These are phyloP conservation scores for Coemansia umbellata DNA, from an alignment of 192 early-diverging fungal genomes.

Conservation along the genomic window DNA sequence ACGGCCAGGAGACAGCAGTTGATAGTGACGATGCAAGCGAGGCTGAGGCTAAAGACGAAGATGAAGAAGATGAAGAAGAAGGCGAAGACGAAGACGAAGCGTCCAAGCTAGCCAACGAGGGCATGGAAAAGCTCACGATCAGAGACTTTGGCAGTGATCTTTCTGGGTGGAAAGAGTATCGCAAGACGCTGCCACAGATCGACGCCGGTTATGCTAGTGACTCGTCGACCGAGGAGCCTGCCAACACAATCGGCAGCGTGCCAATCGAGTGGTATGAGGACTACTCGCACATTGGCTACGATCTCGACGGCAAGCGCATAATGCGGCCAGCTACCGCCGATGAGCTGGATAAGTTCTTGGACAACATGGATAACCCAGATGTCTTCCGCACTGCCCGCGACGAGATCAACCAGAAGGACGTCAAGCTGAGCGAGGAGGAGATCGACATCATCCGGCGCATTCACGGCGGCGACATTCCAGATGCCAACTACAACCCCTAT, in stretches of 20 bases:
- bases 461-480: slow-evolving; percentile 76
- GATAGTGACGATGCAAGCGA: slow-evolving; percentile 31
- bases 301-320: slow-evolving; percentile 89
- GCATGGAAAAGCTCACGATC: slow-evolving; percentile 36
- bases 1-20: slow-evolving; percentile 43
- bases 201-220: slow-evolving; percentile 92
- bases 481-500: slow-evolving; percentile 84
- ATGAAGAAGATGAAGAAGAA: slow-evolving; percentile 13
- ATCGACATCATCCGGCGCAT: slow-evolving; percentile 90
- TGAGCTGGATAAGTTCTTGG: slow-evolving; percentile 91
- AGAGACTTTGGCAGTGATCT: slow-evolving; percentile 44
- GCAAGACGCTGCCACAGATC: slow-evolving; percentile 77
- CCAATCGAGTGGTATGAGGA: slow-evolving; percentile 99
- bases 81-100: slow-evolving; percentile 52
- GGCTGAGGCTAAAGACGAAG: slow-evolving; percentile 41
- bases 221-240: slow-evolving; percentile 81
- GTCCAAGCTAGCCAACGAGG: slow-evolving; percentile 32
- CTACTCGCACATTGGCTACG: slow-evolving; percentile 94
- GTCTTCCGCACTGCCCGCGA: slow-evolving; percentile 85
- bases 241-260: slow-evolving; percentile 93
- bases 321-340: slow-evolving; percentile 84
- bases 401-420: slow-evolving; percentile 72
- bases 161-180: slow-evolving; percentile 41
- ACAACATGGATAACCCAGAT: slow-evolving; percentile 89
- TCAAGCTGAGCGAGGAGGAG: slow-evolving; percentile 84